Evolutionary conservation across 2,329 filamentous ascomycete species (phyloP), one percentile per base, ranked within the genome.

Genomic region (Incumbomyces delicatus): DNA sequence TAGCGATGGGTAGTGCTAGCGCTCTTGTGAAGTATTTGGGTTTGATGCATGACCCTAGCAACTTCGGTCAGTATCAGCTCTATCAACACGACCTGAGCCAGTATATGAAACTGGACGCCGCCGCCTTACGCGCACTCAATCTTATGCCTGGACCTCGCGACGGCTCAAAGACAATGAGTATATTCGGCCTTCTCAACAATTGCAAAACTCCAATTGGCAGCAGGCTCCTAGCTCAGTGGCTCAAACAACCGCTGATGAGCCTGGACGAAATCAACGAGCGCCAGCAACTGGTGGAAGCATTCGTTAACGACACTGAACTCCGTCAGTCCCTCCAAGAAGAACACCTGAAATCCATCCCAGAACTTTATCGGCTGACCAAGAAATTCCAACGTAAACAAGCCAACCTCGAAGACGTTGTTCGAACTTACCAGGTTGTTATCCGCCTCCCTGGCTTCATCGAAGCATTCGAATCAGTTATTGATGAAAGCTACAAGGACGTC

Each of bases 51-150:
- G 92, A 98, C 62, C 72, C 86, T 1, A 87, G 86, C 47, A 98
- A 98, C 66, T 96, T 95, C 64, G 92, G 94, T 2, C 90, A 98
- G 61, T 98, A 94, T 61, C 87, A 90, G 63, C 77, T 98, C 13
- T 98, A 96, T 61, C 92, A 98, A 66, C 92, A 98, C 65, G 92
- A 98, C 61, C 70, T 98, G 37, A 83, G 89, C 1, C 89, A 98
- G 59, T 98, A 87, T 64, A 98, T 98, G 92, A 98, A 95, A 67
- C 75, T 98, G 3, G 92, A 98, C 65, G 88, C 94, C 1, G 87
- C 92, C 1, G 92, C 92, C 0, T 71, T 98, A 36, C 90, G 94
- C 60, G 92, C 92, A 0, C 75, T 98, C 45, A 98, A 98, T 59
- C 76, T 98, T 32, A 96, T 98, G 89, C 94, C 92, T 4, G 90